These are phyloP conservation scores for Phascolomyces articulosus DNA, from an alignment of 371 early-diverging fungal genomes.

Conservation along the genomic window DNA sequence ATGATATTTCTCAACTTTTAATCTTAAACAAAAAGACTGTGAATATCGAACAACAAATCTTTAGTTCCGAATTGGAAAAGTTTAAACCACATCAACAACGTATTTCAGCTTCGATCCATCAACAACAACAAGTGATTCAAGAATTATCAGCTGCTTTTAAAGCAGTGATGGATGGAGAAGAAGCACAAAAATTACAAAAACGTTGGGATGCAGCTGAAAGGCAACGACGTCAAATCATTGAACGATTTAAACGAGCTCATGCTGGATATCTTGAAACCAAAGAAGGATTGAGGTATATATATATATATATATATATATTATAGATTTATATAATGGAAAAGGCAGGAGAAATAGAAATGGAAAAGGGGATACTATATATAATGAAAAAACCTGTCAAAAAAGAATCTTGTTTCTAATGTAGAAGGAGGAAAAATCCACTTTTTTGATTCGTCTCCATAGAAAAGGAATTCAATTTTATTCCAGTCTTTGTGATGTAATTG, in stretches of 20 bases:
- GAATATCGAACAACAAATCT: constrained; percentile 83
- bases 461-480: constrained; percentile 85
- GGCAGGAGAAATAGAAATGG: no score
- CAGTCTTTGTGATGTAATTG: constrained; percentile 68
- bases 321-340: no score
- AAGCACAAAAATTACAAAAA: constrained; percentile 70
- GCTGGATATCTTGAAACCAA: constrained; percentile 64
- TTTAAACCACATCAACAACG: constrained; percentile 80
- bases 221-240: constrained; percentile 58
- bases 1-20: constrained; percentile 88
- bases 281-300: constrained; percentile 58
- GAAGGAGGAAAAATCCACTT: no score
- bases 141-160: constrained; percentile 77
- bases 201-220: constrained; percentile 69
- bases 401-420: no score
- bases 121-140: constrained; percentile 77
- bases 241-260: constrained; percentile 63
- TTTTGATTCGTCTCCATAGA: constrained; percentile 11
- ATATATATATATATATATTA: no score
- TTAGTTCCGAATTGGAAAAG: constrained; percentile 89
- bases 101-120: constrained; percentile 73
- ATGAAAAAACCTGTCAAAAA: no score
- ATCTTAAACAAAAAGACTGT: constrained; percentile 78
- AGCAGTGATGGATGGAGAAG: constrained; percentile 74
- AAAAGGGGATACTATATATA: constrained; percentile 1